These are phyloP conservation scores for Ambrosia artemisiifolia DNA, from an alignment of 129 eudicot species.

Conservation along the genomic window DNA sequence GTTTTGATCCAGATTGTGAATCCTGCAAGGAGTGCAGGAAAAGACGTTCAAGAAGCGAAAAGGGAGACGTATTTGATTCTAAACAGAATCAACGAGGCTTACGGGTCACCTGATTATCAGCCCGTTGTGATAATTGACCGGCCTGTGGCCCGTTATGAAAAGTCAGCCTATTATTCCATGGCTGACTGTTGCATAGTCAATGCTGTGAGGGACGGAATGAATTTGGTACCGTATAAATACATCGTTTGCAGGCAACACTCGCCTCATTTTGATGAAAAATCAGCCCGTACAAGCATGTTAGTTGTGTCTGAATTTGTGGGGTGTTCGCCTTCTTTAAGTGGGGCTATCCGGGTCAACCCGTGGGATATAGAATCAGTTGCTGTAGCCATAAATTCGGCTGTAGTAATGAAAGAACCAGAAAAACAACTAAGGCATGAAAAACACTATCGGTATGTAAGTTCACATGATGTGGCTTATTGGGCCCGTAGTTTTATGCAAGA, in stretches of 20 bases:
- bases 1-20: conserved; percentile 80
- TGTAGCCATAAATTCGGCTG: conserved; percentile 59
- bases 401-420: conserved; percentile 53
- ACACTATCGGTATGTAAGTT: conserved; percentile 67
- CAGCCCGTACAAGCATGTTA: conserved; percentile 68
- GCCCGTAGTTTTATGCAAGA: conserved; percentile 79
- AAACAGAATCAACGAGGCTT: conserved; percentile 58
- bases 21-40: conserved; percentile 85
- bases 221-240: conserved; percentile 81
- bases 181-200: conserved; percentile 87
- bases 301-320: conserved; percentile 90
- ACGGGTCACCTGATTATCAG: conserved; percentile 51
- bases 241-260: conserved; percentile 76
- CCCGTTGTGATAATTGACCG: conserved; percentile 78
- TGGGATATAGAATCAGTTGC: conserved; percentile 87
- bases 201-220: conserved; percentile 94
- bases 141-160: conserved; percentile 64
- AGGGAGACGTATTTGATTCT: conserved; percentile 67
- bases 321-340: conserved; percentile 88
- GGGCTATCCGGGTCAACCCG: conserved; percentile 89
- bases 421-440: conserved; percentile 66
- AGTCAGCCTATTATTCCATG: conserved; percentile 75
- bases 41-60: conserved; percentile 78
- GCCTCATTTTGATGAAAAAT: conserved; percentile 39
- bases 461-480: conserved; percentile 83